Evolutionary conservation across 2,329 filamentous ascomycete genomes (phyloP).

Genomic region (Parastagonospora nodorum): DNA sequence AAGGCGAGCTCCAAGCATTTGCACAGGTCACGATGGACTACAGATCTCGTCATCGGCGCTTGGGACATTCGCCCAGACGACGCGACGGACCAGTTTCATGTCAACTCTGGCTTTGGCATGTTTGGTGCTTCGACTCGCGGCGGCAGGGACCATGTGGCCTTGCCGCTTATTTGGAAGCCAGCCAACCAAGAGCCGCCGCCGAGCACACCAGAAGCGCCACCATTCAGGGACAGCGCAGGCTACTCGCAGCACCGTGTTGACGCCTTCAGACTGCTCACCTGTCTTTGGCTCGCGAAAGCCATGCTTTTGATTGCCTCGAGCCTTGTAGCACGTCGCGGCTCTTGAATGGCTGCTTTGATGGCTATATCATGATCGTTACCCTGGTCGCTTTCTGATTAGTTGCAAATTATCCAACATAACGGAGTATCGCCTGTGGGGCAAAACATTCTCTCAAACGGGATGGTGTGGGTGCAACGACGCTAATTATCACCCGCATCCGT

Average conservation of each 20-base stretch:
- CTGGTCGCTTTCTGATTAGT: conserved; percentile 23
- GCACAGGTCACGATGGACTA: not conserved
- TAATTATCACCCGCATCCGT: conserved; percentile 38
- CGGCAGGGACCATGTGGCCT: conserved; percentile 24
- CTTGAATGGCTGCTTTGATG: conserved; percentile 16
- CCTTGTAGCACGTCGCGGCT: conserved; percentile 8
- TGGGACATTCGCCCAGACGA: conserved; percentile 37
- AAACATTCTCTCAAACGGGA: conserved; percentile 32
- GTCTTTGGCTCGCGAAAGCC: conserved; percentile 23
- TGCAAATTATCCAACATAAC: conserved; percentile 40
- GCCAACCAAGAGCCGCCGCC: conserved; percentile 37
- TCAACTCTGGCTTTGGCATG: conserved; percentile 15
- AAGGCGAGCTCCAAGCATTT: not conserved
- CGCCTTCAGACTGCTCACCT: conserved; percentile 17
- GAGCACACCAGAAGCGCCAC: conserved; percentile 32
- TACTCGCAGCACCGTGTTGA: conserved; percentile 24
- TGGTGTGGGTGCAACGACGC: conserved; percentile 28
- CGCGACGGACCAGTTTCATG: conserved; percentile 34
- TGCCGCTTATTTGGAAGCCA: conserved; percentile 30
- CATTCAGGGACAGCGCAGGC: conserved; percentile 40
- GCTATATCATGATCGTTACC: conserved; percentile 2
- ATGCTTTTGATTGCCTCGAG: conserved; percentile 29
- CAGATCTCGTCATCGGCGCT: conserved; percentile 19
- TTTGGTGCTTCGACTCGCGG: conserved; percentile 28
- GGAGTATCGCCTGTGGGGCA: conserved; percentile 38